Evolutionary conservation across 2,329 filamentous ascomycete species (phyloP), one percentile per base, ranked within the genome.

Genomic region (Fusarium sp.): DNA sequence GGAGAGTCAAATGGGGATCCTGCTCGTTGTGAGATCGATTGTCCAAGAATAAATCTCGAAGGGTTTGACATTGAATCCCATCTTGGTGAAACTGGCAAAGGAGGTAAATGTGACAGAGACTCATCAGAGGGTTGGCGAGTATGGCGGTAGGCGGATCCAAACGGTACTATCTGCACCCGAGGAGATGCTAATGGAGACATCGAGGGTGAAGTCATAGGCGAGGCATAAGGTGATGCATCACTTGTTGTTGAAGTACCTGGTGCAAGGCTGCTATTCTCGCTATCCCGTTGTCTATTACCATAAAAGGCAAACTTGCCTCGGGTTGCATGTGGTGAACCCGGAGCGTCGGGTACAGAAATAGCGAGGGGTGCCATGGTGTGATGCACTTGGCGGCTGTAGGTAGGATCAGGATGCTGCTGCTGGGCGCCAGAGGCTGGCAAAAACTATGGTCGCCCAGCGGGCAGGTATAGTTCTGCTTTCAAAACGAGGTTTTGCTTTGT

Each of bases 61-160:
- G 76, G 70, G 59, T 79, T 75, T 13, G 77, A 73, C 40, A 79
- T 68, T 30, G 79, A 80, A 69, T 86, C 86, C 85, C 86, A 88
- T 70, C 85, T 78, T 59, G 80, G 80, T 20, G 80, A 81, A 30
- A 80, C 70, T 45, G 82, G 80, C 48, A 81, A 64, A 32, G 81
- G 76, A 46, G 81, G 80, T 17, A 79, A 69, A 54, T 80, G 78
- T 38, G 76, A 75, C 42, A 76, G 60, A 40, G 68, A 70, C 35
- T 77, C 70, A 46, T 73, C 65, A 5, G 74, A 77, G 6, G 68
- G 66, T 49, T 66, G 69, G 33, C 60, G 71, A 48, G 50, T 44
- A 64, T 73, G 74, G 30, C 70, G 53, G 66, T 74, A 71, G 23
- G 70, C 67, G 33, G 64, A 57, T 32, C 73, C 74, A 67, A 73